phyloP scores from a whole-genome alignment of 2,329 filamentous ascomycete genomes.

The Knoxdaviesia capensis region DNA sequence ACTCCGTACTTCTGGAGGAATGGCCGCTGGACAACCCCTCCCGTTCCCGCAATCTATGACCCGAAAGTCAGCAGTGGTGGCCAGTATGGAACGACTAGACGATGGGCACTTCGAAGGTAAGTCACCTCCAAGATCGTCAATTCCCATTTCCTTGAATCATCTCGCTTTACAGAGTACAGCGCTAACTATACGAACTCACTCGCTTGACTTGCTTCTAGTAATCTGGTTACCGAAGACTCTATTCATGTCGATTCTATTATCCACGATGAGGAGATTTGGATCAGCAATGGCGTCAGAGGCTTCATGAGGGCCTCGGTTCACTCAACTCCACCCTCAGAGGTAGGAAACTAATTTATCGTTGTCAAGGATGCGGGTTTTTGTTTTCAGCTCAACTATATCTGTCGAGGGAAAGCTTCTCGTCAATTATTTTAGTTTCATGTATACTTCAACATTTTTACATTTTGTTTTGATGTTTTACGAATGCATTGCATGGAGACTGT shows the following conservation, averaged over 20 bases:
- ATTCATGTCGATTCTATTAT: conserved; percentile 38
- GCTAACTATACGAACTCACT: not conserved
- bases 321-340: conserved; percentile 4
- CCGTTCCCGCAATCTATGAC: conserved; percentile 23
- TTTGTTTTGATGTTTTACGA: no score
- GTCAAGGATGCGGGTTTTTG: no score
- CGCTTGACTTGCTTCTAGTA: conserved; percentile 12
- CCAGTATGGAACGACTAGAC: conserved; percentile 61
- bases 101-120: conserved; percentile 60
- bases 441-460: no score
- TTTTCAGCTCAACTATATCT: no score
- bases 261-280: conserved; percentile 63
- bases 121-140: conserved; percentile 3
- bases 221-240: conserved; percentile 43
- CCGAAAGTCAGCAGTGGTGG: conserved; percentile 41
- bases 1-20: conserved; percentile 63
- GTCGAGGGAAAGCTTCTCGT: no score
- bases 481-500: no score
- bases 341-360: no score
- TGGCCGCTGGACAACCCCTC: conserved; percentile 63
- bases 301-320: conserved; percentile 36
- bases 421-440: no score
- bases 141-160: not conserved
- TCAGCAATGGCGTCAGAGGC: conserved; percentile 74
- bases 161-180: conserved; percentile 2